Conservation (phyloP, 2,329 filamentous ascomycete genomes). For the Dactylonectria macrodidyma region DNA sequence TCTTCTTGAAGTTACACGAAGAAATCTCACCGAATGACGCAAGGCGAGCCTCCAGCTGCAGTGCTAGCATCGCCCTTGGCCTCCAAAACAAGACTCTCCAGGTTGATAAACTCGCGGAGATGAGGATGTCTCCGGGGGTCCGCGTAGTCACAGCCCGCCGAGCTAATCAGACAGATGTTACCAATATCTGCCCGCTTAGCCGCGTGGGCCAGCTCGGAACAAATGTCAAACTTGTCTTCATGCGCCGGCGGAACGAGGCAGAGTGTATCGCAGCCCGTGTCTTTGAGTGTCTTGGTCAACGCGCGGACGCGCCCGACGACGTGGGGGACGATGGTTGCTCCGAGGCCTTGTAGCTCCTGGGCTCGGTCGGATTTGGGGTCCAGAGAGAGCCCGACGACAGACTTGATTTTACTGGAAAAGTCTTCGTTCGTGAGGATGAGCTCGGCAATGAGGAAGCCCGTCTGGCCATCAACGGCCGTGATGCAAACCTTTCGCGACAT, state of each 20-base stretch:
- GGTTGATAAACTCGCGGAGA: constrained; percentile 65
- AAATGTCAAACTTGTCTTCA: constrained; percentile 62
- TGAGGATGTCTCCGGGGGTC: constrained; percentile 63
- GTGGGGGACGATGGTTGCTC: constrained; percentile 60
- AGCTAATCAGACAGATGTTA: constrained; percentile 64
- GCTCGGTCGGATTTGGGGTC: constrained; percentile 55
- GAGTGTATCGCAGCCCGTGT: constrained; percentile 62
- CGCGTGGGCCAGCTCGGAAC: constrained; percentile 60
- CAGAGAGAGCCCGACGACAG: constrained; percentile 58
- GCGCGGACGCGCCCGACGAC: constrained; percentile 57
- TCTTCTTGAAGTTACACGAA: background rate
- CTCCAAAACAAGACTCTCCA: constrained; percentile 60
- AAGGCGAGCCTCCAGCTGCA: constrained; percentile 58
- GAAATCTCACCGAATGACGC: constrained; percentile 60
- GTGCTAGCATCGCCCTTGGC: constrained; percentile 60
- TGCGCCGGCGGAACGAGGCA: constrained; percentile 65
- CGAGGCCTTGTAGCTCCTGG: constrained; percentile 58
- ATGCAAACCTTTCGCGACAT: constrained; percentile 66
- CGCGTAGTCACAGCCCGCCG: constrained; percentile 65
- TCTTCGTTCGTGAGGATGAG: constrained; percentile 60
- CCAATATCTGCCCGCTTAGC: constrained; percentile 60
- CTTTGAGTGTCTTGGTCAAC: constrained; percentile 57
- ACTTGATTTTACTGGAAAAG: constrained; percentile 59
- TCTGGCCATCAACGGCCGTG: constrained; percentile 65
- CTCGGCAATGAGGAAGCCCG: constrained; percentile 66